phyloP scores from a whole-genome alignment of 1,284 basidiomycete genomes.

The Porodaedalea pini region DNA sequence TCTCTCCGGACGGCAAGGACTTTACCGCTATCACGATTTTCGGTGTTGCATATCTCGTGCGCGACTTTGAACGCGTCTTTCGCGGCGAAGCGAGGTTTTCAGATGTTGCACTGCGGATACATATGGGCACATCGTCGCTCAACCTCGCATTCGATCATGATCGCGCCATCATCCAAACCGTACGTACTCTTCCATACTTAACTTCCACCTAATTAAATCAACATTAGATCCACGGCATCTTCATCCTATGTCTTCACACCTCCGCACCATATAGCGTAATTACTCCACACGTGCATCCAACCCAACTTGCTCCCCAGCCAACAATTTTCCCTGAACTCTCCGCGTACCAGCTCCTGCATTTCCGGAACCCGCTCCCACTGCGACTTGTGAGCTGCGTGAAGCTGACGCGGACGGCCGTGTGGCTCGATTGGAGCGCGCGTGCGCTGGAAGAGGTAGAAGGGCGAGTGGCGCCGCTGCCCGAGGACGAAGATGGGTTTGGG shows the following conservation, averaged over 20 bases:
- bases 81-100: constrained; percentile 12
- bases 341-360: constrained; percentile 9
- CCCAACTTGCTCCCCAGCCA: background rate
- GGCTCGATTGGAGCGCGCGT: constrained; percentile 15
- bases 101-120: constrained; percentile 14
- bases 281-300: background rate
- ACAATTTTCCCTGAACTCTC: constrained; percentile 8
- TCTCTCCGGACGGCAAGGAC: constrained; percentile 55
- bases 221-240: constrained; percentile 8
- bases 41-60: constrained; percentile 48
- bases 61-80: constrained; percentile 45
- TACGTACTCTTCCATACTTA: background rate
- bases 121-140: constrained; percentile 6
- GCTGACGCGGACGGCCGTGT: constrained; percentile 15
- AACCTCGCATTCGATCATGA: constrained; percentile 20
- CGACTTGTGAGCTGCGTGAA: constrained; percentile 16
- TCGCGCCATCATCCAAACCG: constrained; percentile 14
- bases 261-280: background rate
- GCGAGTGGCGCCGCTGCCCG: background rate
- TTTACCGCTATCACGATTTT: constrained; percentile 45
- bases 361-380: constrained; percentile 10
- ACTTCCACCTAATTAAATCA: background rate
- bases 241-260: constrained; percentile 9
- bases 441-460: constrained; percentile 10
- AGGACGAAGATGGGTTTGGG: background rate